Percentiles rank a stretch among this genome's conserved stretches.
These are phyloP conservation scores for Elaeis oleifera DNA, from an alignment of 202 grass and related monocot species.

Conservation along the genomic window DNA sequence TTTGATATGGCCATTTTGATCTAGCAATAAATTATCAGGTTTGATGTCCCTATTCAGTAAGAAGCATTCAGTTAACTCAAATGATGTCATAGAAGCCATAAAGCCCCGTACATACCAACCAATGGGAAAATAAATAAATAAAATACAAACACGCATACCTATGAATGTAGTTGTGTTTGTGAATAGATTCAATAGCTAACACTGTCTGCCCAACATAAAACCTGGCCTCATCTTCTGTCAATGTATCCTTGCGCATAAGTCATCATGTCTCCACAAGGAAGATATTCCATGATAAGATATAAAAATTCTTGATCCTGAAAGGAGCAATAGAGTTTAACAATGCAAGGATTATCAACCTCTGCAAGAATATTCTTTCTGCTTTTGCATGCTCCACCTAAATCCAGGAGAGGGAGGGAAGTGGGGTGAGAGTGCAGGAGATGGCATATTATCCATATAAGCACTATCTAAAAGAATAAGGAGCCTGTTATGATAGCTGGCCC, in stretches of 20 bases:
- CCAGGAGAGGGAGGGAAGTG: too few species aligned
- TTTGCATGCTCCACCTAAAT: constrained; percentile 14
- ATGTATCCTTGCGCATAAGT: constrained; percentile 18
- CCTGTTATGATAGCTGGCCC: too few species aligned
- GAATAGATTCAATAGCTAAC: constrained; percentile 18
- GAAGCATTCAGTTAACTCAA: too few species aligned
- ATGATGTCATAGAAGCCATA: too few species aligned
- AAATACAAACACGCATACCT: constrained; percentile 1
- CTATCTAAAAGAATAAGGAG: too few species aligned
- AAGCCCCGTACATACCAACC: too few species aligned
- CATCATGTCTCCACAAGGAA: constrained; percentile 20
- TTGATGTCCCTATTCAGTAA: too few species aligned
- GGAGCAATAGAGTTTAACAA: constrained; percentile 18
- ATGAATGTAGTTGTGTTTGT: constrained; percentile 13
- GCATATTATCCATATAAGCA: too few species aligned
- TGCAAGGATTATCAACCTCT: constrained; percentile 12
- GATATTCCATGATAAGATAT: constrained; percentile 20
- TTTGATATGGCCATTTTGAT: too few species aligned
- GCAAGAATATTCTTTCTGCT: constrained; percentile 16
- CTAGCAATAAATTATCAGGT: too few species aligned
- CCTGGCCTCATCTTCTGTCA: constrained; percentile 4
- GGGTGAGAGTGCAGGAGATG: too few species aligned
- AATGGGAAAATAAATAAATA: too few species aligned
- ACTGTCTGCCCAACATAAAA: constrained; percentile 19
- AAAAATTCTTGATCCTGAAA: constrained; percentile 17